Conservation (phyloP, 2,329 filamentous ascomycete genomes). For the Cordyceps fumosorosea region DNA sequence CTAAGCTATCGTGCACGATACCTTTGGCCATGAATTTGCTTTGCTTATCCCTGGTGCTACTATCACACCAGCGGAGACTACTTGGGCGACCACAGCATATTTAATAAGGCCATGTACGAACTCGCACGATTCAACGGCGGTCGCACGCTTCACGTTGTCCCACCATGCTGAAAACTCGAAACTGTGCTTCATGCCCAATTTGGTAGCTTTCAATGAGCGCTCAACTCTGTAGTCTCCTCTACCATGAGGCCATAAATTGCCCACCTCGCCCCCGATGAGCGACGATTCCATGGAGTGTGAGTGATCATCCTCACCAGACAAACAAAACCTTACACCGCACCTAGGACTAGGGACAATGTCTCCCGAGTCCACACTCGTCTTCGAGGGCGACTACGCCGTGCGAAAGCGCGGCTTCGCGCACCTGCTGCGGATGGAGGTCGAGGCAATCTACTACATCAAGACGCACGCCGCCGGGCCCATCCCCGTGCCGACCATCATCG, state of each 20-base stretch:
- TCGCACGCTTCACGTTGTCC: not conserved
- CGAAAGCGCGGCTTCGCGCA: not conserved
- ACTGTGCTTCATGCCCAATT: not conserved
- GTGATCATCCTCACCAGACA: not conserved
- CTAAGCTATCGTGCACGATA: not conserved
- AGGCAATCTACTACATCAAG: slow-evolving; percentile 15
- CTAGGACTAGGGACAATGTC: not conserved
- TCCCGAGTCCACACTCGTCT: not conserved
- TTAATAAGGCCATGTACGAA: not conserved
- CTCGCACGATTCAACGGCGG: not conserved
- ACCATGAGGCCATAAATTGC: not conserved
- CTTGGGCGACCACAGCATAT: not conserved
- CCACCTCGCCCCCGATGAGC: not conserved
- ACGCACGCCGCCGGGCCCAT: slow-evolving; percentile 2
- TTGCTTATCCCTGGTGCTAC: not conserved
- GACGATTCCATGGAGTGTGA: not conserved
- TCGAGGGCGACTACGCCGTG: not conserved
- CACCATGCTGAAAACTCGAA: not conserved
- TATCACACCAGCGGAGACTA: not conserved
- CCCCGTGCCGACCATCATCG: slow-evolving; percentile 7
- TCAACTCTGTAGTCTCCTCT: not conserved
- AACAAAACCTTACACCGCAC: not conserved
- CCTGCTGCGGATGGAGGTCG: slow-evolving; percentile 10
- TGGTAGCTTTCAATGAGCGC: not conserved
- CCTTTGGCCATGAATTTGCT: not conserved